A percentile compares a stretch with the other conserved stretches of the same genome.
These are phyloP conservation scores for Tubosaeta sp. DNA, from an alignment of 768 basidiomycete genomes.

Conservation along the genomic window DNA sequence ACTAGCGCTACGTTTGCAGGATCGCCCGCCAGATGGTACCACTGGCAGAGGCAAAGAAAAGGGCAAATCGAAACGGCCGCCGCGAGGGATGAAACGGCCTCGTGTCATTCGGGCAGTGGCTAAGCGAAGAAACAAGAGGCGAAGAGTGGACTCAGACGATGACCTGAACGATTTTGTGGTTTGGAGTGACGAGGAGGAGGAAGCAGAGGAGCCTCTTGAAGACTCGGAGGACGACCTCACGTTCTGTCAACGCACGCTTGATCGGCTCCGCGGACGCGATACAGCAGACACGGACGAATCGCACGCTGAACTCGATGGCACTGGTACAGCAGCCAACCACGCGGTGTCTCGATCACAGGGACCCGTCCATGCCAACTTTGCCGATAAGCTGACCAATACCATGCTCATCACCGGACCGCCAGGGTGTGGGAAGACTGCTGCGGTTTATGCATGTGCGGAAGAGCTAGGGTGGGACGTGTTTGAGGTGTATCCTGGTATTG, in stretches of 20 bases:
- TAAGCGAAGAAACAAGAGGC: slow-evolving; percentile 48
- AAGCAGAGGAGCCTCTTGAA: slow-evolving; percentile 30
- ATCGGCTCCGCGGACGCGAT: slow-evolving; percentile 14
- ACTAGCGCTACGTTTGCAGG: slow-evolving; percentile 52
- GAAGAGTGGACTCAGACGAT: slow-evolving; percentile 48
- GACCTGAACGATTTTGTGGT: slow-evolving; percentile 59
- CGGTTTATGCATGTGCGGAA: slow-evolving; percentile 89
- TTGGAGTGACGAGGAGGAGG: slow-evolving; percentile 32
- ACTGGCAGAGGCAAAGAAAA: slow-evolving; percentile 14
- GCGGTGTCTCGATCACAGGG: slow-evolving; percentile 9
- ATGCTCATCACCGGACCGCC: slow-evolving; percentile 80
- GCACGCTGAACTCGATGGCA: neutral
- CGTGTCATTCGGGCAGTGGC: slow-evolving; percentile 52
- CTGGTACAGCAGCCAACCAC: slow-evolving; percentile 3
- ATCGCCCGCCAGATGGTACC: slow-evolving; percentile 4
- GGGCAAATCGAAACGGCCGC: slow-evolving; percentile 20
- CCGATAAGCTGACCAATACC: slow-evolving; percentile 68
- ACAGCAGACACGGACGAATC: neutral
- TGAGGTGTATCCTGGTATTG: slow-evolving; percentile 94
- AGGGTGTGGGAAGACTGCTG: slow-evolving; percentile 87
- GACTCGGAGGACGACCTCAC: slow-evolving; percentile 36
- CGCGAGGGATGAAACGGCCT: slow-evolving; percentile 53
- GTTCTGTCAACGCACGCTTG: slow-evolving; percentile 23
- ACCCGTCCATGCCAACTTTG: slow-evolving; percentile 27
- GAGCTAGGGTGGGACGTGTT: slow-evolving; percentile 96